phyloP scores from a whole-genome alignment of 2,329 filamentous ascomycete species.

The Gyromitra esculenta region DNA sequence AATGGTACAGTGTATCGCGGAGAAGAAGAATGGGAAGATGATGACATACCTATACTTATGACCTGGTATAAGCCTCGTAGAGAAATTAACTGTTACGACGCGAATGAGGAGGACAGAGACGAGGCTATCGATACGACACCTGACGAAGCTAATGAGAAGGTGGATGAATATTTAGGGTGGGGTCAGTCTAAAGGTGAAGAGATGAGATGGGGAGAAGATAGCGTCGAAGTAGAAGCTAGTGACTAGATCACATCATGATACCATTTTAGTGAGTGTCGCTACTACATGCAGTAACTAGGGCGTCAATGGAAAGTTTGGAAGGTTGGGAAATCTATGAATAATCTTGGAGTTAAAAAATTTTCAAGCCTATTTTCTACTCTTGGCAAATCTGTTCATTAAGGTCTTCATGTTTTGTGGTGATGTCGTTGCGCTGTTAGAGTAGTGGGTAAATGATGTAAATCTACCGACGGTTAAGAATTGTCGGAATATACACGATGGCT shows the following conservation, averaged over 20 bases:
- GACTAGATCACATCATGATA: background rate
- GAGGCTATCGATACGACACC: background rate
- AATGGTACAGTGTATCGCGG: slow-evolving; percentile 15
- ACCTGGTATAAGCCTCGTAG: slow-evolving; percentile 27
- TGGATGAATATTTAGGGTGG: slow-evolving; percentile 10
- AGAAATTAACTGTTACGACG: background rate
- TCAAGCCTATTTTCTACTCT: too few relatives aligned
- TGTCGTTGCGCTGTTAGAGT: background rate
- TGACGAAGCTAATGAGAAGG: background rate
- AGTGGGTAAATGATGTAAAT: background rate
- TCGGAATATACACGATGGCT: background rate
- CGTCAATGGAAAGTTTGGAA: background rate
- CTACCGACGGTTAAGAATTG: background rate
- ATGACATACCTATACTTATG: slow-evolving; percentile 19
- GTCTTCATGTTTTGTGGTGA: background rate
- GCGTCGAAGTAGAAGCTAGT: too few relatives aligned
- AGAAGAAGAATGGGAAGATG: slow-evolving; percentile 17
- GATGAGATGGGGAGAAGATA: background rate
- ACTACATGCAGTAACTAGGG: background rate
- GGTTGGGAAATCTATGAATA: background rate
- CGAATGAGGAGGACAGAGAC: slow-evolving; percentile 10
- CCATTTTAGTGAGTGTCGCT: background rate
- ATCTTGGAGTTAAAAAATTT: background rate
- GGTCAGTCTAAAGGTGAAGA: background rate
- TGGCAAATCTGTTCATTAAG: too few relatives aligned